phyloP scores from a whole-genome alignment of 441 rosid genomes.

The Pelargonium fulgidum region DNA sequence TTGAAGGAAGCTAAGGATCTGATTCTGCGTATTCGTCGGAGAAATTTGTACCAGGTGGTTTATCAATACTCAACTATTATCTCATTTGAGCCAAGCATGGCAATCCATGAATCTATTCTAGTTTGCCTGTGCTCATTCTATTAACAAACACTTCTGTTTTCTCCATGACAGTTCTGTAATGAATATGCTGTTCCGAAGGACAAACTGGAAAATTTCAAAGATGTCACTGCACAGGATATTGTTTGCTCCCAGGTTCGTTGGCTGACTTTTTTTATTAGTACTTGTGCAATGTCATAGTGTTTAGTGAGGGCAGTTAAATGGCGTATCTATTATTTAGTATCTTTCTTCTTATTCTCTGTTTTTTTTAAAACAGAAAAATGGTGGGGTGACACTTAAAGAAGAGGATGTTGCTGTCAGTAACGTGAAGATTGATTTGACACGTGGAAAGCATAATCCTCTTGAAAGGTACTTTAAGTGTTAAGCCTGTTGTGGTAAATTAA shows the following conservation, averaged over 20 bases:
- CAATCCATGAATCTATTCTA: not conserved
- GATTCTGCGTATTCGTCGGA: slow-evolving; percentile 67
- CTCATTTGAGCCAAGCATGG: not conserved
- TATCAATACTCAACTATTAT: not conserved
- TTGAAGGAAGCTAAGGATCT: slow-evolving; percentile 70
- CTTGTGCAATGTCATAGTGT: not conserved
- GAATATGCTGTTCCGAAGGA: slow-evolving; percentile 91
- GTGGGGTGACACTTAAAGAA: slow-evolving; percentile 51
- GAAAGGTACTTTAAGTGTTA: slow-evolving; percentile 45
- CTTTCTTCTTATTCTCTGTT: not conserved
- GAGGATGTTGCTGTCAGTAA: slow-evolving; percentile 76
- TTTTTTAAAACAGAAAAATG: slow-evolving; percentile 46
- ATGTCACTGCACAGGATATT: slow-evolving; percentile 76
- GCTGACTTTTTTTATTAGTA: too few relatives aligned
- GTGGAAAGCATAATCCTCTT: slow-evolving; percentile 79
- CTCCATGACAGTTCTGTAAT: slow-evolving; percentile 69
- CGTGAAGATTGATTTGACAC: slow-evolving; percentile 83
- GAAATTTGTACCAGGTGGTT: slow-evolving; percentile 73
- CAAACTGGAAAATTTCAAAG: slow-evolving; percentile 64
- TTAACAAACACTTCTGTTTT: not conserved
- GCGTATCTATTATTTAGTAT: not conserved
- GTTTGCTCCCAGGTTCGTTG: slow-evolving; percentile 74
- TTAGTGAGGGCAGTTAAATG: not conserved
- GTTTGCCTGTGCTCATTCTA: not conserved
- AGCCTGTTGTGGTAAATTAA: not conserved